Evolutionary conservation across 208 protist genomes (phyloP).

Genomic region (Kentomonas sorsogonicus): DNA sequence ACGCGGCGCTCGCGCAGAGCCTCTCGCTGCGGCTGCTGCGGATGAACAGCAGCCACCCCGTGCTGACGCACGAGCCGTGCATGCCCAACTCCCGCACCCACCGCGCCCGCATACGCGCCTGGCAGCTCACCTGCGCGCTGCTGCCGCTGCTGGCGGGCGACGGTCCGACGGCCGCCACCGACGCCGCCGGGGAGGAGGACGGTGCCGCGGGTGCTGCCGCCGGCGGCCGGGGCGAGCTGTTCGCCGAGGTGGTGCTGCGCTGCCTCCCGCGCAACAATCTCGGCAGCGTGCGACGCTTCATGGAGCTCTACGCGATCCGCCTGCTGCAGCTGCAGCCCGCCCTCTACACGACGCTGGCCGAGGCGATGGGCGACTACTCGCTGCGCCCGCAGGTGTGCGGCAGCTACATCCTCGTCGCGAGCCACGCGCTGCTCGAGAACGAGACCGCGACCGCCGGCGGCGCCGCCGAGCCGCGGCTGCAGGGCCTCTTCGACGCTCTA

Average conservation of each 20-base stretch:
- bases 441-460: slow-evolving; percentile 9
- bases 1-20: slow-evolving; percentile 18
- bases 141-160: slow-evolving; percentile 61
- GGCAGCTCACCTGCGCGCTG: slow-evolving; percentile 80
- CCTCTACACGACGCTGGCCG: slow-evolving; percentile 46
- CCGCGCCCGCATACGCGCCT: slow-evolving; percentile 78
- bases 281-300: slow-evolving; percentile 82
- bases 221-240: slow-evolving; percentile 17
- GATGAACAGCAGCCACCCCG: slow-evolving; percentile 47
- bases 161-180: slow-evolving; percentile 6
- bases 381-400: slow-evolving; percentile 80
- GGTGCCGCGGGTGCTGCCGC: slow-evolving; percentile 4
- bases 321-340: slow-evolving; percentile 48
- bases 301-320: slow-evolving; percentile 80
- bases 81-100: slow-evolving; percentile 89
- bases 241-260: slow-evolving; percentile 31
- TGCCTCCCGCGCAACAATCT: slow-evolving; percentile 80
- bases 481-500: slow-evolving; percentile 29
- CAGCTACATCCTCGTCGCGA: slow-evolving; percentile 67
- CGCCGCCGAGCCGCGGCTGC: neutral
- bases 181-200: slow-evolving; percentile 8
- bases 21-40: slow-evolving; percentile 55
- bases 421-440: slow-evolving; percentile 57
- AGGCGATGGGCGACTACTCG: slow-evolving; percentile 46
- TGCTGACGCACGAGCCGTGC: slow-evolving; percentile 72